Conservation (phyloP, 768 basidiomycete species). For the Phylloporus arenicola region DNA sequence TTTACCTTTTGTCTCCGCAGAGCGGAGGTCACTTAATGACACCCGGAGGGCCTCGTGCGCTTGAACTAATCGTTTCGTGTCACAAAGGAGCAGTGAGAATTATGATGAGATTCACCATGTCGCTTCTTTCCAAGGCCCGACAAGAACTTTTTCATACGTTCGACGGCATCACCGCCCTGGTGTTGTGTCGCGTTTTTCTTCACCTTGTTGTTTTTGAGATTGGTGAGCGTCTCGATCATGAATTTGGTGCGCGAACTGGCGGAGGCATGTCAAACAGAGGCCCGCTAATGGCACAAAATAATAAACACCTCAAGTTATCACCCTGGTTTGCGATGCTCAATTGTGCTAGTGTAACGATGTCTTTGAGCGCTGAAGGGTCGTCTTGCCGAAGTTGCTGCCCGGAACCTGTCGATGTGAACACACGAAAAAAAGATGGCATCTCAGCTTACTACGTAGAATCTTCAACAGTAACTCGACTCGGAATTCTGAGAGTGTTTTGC, state of each 20-base stretch:
- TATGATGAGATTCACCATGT: slow-evolving; percentile 43
- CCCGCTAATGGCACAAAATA: neutral
- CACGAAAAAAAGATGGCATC: neutral
- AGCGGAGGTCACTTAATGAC: slow-evolving; percentile 77
- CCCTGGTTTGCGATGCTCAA: slow-evolving; percentile 54
- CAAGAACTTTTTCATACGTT: slow-evolving; percentile 86
- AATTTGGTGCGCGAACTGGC: slow-evolving; percentile 84
- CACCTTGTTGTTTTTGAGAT: slow-evolving; percentile 88
- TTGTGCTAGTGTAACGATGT: slow-evolving; percentile 83
- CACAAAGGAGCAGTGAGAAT: neutral
- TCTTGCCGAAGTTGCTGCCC: slow-evolving; percentile 88
- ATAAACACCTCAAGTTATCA: slow-evolving; percentile 45
- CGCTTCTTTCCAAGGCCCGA: slow-evolving; percentile 68
- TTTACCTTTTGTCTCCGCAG: slow-evolving; percentile 82
- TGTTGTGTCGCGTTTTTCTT: slow-evolving; percentile 61
- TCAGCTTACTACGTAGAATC: slow-evolving; percentile 65
- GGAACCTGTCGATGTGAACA: slow-evolving; percentile 54
- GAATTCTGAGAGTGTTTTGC: slow-evolving; percentile 62
- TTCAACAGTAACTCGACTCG: slow-evolving; percentile 85
- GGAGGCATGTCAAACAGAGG: neutral
- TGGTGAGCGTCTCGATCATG: slow-evolving; percentile 90
- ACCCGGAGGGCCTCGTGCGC: slow-evolving; percentile 85
- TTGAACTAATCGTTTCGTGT: slow-evolving; percentile 48
- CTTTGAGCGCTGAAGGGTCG: slow-evolving; percentile 87
- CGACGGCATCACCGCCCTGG: slow-evolving; percentile 70